Evolutionary conservation across 331 rosid genomes (phyloP).

Genomic region (Ulmus americana): DNA sequence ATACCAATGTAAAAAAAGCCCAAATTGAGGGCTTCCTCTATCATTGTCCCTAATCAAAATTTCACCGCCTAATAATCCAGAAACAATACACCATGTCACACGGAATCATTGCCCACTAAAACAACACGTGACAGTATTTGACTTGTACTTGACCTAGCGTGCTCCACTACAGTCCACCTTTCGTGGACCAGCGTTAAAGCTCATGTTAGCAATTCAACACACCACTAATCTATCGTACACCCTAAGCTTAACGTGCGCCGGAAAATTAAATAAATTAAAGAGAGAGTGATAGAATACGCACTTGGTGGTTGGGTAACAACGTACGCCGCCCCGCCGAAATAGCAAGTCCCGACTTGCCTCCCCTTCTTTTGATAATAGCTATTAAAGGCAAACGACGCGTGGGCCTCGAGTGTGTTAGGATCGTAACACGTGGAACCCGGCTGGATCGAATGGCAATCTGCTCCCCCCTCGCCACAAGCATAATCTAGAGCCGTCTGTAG

Average conservation of each 20-base stretch:
- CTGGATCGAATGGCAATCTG: slow-evolving; percentile 81
- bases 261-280: neutral
- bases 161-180: slow-evolving; percentile 2
- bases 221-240: slow-evolving; percentile 21
- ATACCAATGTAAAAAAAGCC: neutral
- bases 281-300: slow-evolving; percentile 31
- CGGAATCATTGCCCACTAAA: neutral
- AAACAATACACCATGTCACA: slow-evolving; percentile 4
- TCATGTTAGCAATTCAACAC: slow-evolving; percentile 18
- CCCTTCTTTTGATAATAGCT: slow-evolving; percentile 70
- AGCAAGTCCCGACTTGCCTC: slow-evolving; percentile 75
- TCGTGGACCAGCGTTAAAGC: slow-evolving; percentile 19
- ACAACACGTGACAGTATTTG: slow-evolving; percentile 6
- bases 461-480: slow-evolving; percentile 95
- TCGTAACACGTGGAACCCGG: slow-evolving; percentile 59
- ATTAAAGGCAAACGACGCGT: slow-evolving; percentile 88
- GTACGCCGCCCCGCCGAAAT: slow-evolving; percentile 79
- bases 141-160: slow-evolving; percentile 16
- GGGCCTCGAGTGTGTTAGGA: slow-evolving; percentile 67
- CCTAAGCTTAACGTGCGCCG: neutral
- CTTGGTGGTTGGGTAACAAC: slow-evolving; percentile 92
- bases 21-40: neutral
- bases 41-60: neutral
- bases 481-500: slow-evolving; percentile 70
- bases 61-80: neutral